A percentile compares a stretch with the other conserved stretches of the same genome.
Evolutionary conservation across 169 alveolate genomes (phyloP).

Genomic region (Plasmodium blacklocki): DNA sequence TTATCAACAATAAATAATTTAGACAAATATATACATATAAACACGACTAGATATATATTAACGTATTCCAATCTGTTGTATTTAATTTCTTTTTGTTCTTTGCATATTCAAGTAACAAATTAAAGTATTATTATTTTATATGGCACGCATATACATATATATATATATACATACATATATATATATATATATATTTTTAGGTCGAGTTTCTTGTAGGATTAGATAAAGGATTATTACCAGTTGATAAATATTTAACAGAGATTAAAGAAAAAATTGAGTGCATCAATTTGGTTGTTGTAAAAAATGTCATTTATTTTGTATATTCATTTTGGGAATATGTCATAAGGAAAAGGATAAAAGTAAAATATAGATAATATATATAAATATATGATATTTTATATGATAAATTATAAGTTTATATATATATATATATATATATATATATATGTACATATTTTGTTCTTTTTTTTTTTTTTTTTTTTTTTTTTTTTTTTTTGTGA

Average conservation of each 20-base stretch:
- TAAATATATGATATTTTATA: background rate
- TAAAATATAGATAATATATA: constrained; percentile 5
- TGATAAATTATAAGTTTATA: too few species aligned
- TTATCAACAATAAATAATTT: constrained; percentile 63
- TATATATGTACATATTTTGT: too few species aligned
- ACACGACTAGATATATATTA: constrained; percentile 38
- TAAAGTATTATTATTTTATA: background rate
- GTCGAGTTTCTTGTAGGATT: constrained; percentile 56
- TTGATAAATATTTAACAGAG: constrained; percentile 31
- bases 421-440: background rate
- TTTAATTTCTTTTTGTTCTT: constrained; percentile 40
- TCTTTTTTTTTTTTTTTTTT: too few species aligned
- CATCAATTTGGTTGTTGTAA: constrained; percentile 39
- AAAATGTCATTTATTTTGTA: constrained; percentile 29
- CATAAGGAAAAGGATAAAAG: constrained; percentile 45
- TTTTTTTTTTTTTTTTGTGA: background rate
- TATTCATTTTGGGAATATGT: constrained; percentile 63
- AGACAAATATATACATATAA: constrained; percentile 44
- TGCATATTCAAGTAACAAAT: constrained; percentile 24
- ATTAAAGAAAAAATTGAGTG: constrained; percentile 21
- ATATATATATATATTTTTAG: constrained; percentile 5
- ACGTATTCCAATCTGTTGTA: constrained; percentile 53
- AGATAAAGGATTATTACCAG: constrained; percentile 47
- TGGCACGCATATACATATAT: background rate
- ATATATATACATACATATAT: background rate